Percentiles rank a stretch among this genome's conserved stretches.
These are phyloP conservation scores for Lachnellula hyalina DNA, from an alignment of 2,329 filamentous ascomycete species.

Conservation along the genomic window DNA sequence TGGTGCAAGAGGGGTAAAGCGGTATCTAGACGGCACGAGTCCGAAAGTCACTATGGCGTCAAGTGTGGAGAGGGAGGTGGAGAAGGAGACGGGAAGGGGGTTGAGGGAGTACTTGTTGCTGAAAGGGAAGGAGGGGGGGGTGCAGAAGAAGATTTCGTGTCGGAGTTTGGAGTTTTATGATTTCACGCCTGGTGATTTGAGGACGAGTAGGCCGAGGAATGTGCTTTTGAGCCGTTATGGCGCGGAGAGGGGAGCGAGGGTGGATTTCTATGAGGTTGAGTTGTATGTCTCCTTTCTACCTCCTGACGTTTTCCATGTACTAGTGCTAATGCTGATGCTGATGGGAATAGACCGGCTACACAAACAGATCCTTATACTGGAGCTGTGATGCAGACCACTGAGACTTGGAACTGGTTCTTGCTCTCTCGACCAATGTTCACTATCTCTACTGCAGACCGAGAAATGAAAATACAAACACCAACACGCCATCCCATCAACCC, in stretches of 20 bases:
- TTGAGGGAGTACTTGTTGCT: slow-evolving; percentile 23
- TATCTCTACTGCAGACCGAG: too few relatives aligned
- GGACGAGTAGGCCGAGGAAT: slow-evolving; percentile 12
- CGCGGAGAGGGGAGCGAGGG: slow-evolving; percentile 3
- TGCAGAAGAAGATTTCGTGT: slow-evolving; percentile 15
- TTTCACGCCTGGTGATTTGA: slow-evolving; percentile 20
- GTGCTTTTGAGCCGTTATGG: slow-evolving; percentile 20
- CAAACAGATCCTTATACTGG: slow-evolving; percentile 4
- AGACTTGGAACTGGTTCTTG: slow-evolving; percentile 27
- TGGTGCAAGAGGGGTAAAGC: neutral
- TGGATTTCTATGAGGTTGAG: slow-evolving; percentile 24
- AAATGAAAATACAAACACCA: too few relatives aligned
- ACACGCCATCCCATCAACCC: slow-evolving; percentile 10
- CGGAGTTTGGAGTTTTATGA: slow-evolving; percentile 26
- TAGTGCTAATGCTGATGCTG: neutral
- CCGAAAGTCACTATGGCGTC: neutral
- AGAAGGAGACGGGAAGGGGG: slow-evolving; percentile 23
- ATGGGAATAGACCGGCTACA: slow-evolving; percentile 9
- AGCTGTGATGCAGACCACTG: neutral
- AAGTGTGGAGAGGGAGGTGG: slow-evolving; percentile 5
- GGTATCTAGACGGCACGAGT: neutral
- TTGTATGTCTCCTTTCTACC: slow-evolving; percentile 21
- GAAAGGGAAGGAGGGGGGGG: slow-evolving; percentile 15
- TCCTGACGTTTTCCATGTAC: neutral
- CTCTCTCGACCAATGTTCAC: slow-evolving; percentile 14